Evolutionary conservation across 2,329 filamentous ascomycete species (phyloP).

Genomic region (Penicillium janthinellum): DNA sequence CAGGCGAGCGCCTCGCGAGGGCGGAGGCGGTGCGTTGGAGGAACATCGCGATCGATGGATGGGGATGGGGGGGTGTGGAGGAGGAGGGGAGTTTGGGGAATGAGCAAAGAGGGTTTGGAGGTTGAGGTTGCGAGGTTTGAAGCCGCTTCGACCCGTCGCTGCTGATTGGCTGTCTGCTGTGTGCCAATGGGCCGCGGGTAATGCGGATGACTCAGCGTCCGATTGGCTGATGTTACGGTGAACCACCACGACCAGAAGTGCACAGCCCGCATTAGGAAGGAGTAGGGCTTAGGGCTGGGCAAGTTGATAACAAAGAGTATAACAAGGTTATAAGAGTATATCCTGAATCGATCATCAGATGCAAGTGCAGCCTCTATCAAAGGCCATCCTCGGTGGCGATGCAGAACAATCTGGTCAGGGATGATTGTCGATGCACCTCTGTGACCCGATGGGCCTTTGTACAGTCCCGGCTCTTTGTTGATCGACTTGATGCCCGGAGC

Average conservation of each 20-base stretch:
- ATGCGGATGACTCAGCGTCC: conserved; percentile 20
- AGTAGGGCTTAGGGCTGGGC: conserved; percentile 25
- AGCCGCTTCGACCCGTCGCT: conserved; percentile 41
- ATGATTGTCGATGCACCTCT: conserved; percentile 3
- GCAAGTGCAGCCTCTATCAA: not conserved
- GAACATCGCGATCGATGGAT: conserved; percentile 46
- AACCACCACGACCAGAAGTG: conserved; percentile 7
- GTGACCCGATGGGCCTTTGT: not conserved
- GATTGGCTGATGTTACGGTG: conserved; percentile 18
- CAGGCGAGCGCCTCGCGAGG: conserved; percentile 49
- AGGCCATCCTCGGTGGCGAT: not conserved
- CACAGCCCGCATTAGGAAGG: conserved; percentile 14
- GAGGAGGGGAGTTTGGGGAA: conserved; percentile 30
- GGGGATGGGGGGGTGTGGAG: conserved; percentile 16
- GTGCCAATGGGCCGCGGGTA: conserved; percentile 12
- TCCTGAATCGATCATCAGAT: not conserved
- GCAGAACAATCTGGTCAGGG: not conserved
- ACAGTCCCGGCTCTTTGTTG: not conserved
- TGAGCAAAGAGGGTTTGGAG: conserved; percentile 33
- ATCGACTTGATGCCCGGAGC: not conserved
- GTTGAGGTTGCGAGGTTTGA: conserved; percentile 33
- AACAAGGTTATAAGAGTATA: too few relatives aligned
- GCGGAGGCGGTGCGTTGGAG: conserved; percentile 50
- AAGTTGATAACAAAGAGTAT: not conserved
- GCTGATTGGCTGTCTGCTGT: conserved; percentile 20